A percentile compares a stretch with the other conserved stretches of the same genome.
Evolutionary conservation across 768 basidiomycete genomes (phyloP).

Genomic region (Boletus pseudo-olivaceus): DNA sequence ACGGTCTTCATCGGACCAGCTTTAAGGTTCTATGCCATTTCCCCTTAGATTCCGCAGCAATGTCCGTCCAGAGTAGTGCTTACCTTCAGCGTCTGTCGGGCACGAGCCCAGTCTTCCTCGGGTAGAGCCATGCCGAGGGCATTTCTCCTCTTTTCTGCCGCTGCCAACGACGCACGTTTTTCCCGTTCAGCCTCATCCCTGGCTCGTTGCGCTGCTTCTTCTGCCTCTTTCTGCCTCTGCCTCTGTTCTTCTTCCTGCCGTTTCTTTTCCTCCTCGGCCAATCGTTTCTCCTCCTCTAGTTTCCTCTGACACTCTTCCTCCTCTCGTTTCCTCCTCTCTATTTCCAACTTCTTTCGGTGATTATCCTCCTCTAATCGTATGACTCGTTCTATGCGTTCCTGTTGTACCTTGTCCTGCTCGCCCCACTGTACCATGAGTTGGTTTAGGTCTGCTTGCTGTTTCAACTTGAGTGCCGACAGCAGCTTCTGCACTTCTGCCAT

Average conservation of each 20-base stretch:
- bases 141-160: constrained; percentile 39
- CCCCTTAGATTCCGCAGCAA: constrained; percentile 23
- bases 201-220: constrained; percentile 29
- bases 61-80: constrained; percentile 14
- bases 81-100: constrained; percentile 54
- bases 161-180: constrained; percentile 35
- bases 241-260: constrained; percentile 42
- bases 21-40: constrained; percentile 53
- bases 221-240: constrained; percentile 32
- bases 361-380: constrained; percentile 66
- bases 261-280: constrained; percentile 42
- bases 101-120: constrained; percentile 62
- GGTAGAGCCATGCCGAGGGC: constrained; percentile 50
- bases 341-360: constrained; percentile 47
- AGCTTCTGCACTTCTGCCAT: constrained; percentile 47
- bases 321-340: constrained; percentile 49
- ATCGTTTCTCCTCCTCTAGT: constrained; percentile 46
- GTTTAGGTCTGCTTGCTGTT: constrained; percentile 46
- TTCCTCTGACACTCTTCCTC: constrained; percentile 45
- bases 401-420: constrained; percentile 41
- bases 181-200: constrained; percentile 35
- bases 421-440: constrained; percentile 45
- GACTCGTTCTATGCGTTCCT: constrained; percentile 57
- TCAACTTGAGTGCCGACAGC: constrained; percentile 41
- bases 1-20: constrained; percentile 57